Base-by-base conservation (phyloP, 257 asterid species). In the Cinchona pubescens region DNA sequence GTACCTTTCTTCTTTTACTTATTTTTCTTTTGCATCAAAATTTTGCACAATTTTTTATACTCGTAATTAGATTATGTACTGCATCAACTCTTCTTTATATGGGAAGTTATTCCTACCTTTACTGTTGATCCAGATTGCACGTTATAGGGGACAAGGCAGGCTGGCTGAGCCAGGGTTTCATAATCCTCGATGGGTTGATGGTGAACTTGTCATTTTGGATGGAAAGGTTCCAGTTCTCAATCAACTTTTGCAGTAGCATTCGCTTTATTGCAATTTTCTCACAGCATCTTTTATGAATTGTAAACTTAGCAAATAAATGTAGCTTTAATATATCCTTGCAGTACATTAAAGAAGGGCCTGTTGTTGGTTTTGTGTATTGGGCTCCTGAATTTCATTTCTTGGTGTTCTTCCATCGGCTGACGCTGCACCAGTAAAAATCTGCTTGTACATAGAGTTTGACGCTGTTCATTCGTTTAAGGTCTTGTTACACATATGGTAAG, bases 161-260 rank as follows among this genome's bases (percentile, higher is more conserved):
- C 82, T 92, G 74, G 96, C 98, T 9, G 99, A 91, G 82, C 90
- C 96, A 81, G 97, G 99, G 73, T 91, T 89, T 78, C 82, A 75
- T 72, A 91, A 83, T 67, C 93, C 98, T 73, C 88, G 93, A 77
- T 95, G 99, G 99, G 98, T 92, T 79, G 98, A 90, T 83, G 99
- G 99, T 23, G 99, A 95, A 87, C 91, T 95, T 73, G 96, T 95
- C 80, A 81, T 90, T 76, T 84, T 95, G 90, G 97, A 91, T 74
- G 98, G 99, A 71, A 95, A 95, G 98, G 99, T 92, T 79, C 25
- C 64, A 21, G 59, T 69, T 78, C 75, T 78, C 74, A 46, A n/a
- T 55, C 34, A 35, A 53, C 56, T 64, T 67, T 15, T 48, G 40
- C 13, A 0, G 4, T 16, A 23, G 19, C 56, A 62, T 16, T 51